phyloP scores from a whole-genome alignment of 306 rosid genomes.

The Malus sieversii region DNA sequence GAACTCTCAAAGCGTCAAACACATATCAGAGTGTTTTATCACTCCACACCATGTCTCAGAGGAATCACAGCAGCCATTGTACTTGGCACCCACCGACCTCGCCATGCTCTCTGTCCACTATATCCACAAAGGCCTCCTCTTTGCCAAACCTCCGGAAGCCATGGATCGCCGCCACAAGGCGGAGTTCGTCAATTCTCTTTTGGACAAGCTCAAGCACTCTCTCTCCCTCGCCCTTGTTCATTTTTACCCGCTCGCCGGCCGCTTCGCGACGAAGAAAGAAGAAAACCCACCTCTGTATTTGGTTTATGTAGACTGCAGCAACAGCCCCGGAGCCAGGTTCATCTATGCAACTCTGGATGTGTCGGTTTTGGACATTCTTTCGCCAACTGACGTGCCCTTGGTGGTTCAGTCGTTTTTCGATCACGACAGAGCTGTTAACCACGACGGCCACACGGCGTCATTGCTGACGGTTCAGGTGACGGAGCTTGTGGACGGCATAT shows the following conservation, averaged over 20 bases:
- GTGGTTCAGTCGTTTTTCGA: constrained; percentile 51
- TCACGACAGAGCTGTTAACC: constrained; percentile 45
- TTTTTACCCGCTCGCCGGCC: constrained; percentile 60
- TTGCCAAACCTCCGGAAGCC: constrained; percentile 35
- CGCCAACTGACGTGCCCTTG: constrained; percentile 43
- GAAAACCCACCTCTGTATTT: constrained; percentile 23
- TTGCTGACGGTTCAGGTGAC: constrained; percentile 50
- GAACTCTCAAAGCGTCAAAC: constrained; percentile 1
- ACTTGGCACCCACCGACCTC: constrained; percentile 43
- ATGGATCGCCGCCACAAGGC: not conserved
- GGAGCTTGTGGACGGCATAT: constrained; percentile 44
- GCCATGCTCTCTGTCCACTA: constrained; percentile 37
- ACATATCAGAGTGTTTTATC: constrained; percentile 27
- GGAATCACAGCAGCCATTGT: constrained; percentile 20
- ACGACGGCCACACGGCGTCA: constrained; percentile 52
- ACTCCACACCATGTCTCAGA: constrained; percentile 11
- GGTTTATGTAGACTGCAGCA: constrained; percentile 34
- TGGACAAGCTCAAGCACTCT: constrained; percentile 38
- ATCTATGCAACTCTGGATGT: constrained; percentile 37
- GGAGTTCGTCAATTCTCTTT: constrained; percentile 13
- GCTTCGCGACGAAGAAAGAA: constrained; percentile 28
- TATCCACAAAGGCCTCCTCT: constrained; percentile 66
- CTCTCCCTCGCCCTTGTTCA: constrained; percentile 47
- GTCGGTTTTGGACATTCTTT: constrained; percentile 39
- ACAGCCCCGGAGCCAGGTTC: constrained; percentile 42